A percentile compares a stretch with the other conserved stretches of the same genome.
Evolutionary conservation across 306 rosid species (phyloP).

Genomic region (Luffa acutangula): DNA sequence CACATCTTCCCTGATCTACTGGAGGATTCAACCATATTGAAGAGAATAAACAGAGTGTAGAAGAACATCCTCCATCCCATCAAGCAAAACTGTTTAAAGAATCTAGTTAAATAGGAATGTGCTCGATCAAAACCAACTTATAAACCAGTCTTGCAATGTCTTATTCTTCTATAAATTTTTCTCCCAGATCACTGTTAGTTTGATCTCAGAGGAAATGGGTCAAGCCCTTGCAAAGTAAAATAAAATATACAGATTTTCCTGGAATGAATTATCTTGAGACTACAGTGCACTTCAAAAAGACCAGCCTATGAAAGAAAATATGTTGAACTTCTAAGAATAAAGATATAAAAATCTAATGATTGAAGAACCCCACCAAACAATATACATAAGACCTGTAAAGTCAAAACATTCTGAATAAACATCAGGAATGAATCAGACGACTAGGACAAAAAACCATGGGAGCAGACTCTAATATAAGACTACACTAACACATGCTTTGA

Average conservation of each 20-base stretch:
- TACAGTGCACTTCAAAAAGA: background rate
- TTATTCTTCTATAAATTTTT: background rate
- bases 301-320: background rate
- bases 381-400: background rate
- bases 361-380: background rate
- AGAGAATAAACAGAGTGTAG: constrained; percentile 37
- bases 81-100: constrained; percentile 7
- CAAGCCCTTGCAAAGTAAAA: background rate
- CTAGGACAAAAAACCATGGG: background rate
- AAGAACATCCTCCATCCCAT: constrained; percentile 59
- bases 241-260: background rate
- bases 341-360: background rate
- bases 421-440: background rate
- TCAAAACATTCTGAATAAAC: background rate
- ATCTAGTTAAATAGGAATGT: constrained; percentile 5
- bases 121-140: background rate
- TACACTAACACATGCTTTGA: background rate
- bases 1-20: constrained; percentile 52
- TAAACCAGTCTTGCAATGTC: background rate
- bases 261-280: background rate
- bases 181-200: background rate
- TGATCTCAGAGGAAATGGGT: background rate
- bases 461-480: background rate
- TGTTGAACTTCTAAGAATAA: background rate
- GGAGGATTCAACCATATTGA: constrained; percentile 50